These are phyloP conservation scores for Penicillium sp. DNA, from an alignment of 2,329 filamentous ascomycete genomes.

Conservation along the genomic window DNA sequence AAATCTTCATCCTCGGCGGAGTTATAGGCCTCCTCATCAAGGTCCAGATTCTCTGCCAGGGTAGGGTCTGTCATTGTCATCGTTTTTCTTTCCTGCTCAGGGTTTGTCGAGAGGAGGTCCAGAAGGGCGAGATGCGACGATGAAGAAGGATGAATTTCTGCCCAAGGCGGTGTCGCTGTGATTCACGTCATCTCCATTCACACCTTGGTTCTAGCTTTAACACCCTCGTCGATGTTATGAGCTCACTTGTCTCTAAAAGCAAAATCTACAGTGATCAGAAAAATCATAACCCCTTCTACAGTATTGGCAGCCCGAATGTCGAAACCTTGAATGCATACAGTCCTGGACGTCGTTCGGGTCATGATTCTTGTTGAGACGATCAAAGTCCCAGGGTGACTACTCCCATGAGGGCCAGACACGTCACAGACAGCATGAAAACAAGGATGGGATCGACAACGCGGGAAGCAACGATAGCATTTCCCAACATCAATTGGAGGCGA, in stretches of 20 bases:
- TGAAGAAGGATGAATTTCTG: slow-evolving; percentile 19
- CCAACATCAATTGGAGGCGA: no score
- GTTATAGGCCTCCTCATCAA: slow-evolving; percentile 36
- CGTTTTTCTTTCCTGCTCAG: background rate
- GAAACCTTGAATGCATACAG: background rate
- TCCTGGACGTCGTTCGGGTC: background rate
- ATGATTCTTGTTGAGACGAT: background rate
- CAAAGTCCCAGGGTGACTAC: background rate
- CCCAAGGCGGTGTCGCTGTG: slow-evolving; percentile 15
- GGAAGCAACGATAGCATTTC: background rate
- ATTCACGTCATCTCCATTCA: background rate
- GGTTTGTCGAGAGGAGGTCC: background rate
- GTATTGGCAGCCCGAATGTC: background rate
- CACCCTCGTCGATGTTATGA: background rate
- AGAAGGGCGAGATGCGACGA: slow-evolving; percentile 2
- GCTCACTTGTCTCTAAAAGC: background rate
- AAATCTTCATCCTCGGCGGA: slow-evolving; percentile 41
- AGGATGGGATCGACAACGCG: background rate
- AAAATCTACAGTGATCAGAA: background rate
- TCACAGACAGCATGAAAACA: background rate
- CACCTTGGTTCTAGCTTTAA: background rate
- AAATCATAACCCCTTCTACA: background rate
- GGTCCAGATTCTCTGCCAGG: slow-evolving; percentile 16
- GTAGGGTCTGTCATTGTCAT: slow-evolving; percentile 16
- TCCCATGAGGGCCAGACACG: background rate